Evolutionary conservation across 2,329 filamentous ascomycete genomes (phyloP), one percentile per base, ranked within the genome.

Genomic region (Hymenoscyphus salicellus): DNA sequence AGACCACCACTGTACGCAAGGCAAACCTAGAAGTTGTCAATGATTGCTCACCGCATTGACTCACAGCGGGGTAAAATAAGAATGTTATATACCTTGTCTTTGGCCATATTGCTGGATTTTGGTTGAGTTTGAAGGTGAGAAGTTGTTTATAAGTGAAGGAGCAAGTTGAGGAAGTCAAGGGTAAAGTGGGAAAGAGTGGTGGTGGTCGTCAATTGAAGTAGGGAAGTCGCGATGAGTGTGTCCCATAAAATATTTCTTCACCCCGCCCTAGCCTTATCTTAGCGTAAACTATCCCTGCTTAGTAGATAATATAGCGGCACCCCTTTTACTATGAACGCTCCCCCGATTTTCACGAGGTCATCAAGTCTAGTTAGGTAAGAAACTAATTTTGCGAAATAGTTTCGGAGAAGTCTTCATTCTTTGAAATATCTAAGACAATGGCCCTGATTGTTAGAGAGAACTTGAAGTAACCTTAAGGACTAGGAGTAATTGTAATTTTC

Each of bases 1-100:
- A 81, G 75, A 72, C 79, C 79, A 70, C 79, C 78, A 66, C 76
- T 78, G 73, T 78, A 79, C 63, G 77, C 77, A 69, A 79, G 75
- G 72, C 77, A 78, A 70, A 78, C 77, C 77, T 79, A 60, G 55
- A 66, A 46, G 60, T 55, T 16, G 55, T 61, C 46, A 43, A 63
- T 55, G 14, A 55, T 32, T 63, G 60, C 52, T 60, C 46, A 46
- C 33, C 49, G 52, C 46, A 52, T 14, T 26, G 46, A 52, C 46
- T 52, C 46, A 52, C 52, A 3, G 60, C 46, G 55, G 52, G 38
- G 43, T 61, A 58, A 30, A 32, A 33, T 32, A 49, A 7, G 23
- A 26, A 57, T 26, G 5, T 52, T 52, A 33, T 55, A 55, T 38
- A 65, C 63, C 60, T 63, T 65, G 6, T 65, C 46, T 36, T 65